These are phyloP conservation scores for Myxozyma sirexii DNA, from an alignment of 805 yeast genomes.

Conservation along the genomic window DNA sequence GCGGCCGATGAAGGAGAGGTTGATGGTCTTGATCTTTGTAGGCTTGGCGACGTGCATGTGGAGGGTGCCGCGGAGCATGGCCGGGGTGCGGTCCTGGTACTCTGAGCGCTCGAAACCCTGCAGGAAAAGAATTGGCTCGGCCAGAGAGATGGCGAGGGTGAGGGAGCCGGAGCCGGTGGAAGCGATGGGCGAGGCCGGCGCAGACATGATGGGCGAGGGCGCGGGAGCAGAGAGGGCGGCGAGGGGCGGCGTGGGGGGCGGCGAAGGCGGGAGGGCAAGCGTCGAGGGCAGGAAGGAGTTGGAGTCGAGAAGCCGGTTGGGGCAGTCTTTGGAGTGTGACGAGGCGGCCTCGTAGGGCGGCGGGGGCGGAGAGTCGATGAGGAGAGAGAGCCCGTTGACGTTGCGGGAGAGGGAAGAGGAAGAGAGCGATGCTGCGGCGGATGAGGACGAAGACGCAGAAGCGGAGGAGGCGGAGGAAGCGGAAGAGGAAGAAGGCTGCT, in stretches of 20 bases:
- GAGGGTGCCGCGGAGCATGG: slow-evolving; percentile 78
- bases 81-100: slow-evolving; percentile 67
- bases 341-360: slow-evolving; percentile 17
- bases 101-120: slow-evolving; percentile 79
- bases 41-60: slow-evolving; percentile 71
- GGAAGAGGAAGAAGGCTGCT: slow-evolving; percentile 19
- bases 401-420: neutral
- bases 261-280: slow-evolving; percentile 17
- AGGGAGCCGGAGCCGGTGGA: slow-evolving; percentile 50
- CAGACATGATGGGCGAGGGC: neutral
- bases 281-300: slow-evolving; percentile 17
- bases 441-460: slow-evolving; percentile 1
- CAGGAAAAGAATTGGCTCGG: slow-evolving; percentile 77
- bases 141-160: slow-evolving; percentile 71
- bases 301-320: slow-evolving; percentile 2
- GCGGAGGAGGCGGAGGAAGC: slow-evolving; percentile 16
- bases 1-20: slow-evolving; percentile 63
- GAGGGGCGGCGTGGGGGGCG: slow-evolving; percentile 13
- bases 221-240: slow-evolving; percentile 4
- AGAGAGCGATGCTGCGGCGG: neutral
- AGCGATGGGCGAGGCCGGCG: slow-evolving; percentile 32
- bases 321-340: slow-evolving; percentile 9
- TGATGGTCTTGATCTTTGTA: slow-evolving; percentile 65
- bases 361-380: slow-evolving; percentile 17
- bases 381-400: slow-evolving; percentile 8